A percentile compares a stretch with the other conserved stretches of the same genome.
phyloP scores from a whole-genome alignment of 2,329 filamentous ascomycete species.

The Aureobasidium sp. region DNA sequence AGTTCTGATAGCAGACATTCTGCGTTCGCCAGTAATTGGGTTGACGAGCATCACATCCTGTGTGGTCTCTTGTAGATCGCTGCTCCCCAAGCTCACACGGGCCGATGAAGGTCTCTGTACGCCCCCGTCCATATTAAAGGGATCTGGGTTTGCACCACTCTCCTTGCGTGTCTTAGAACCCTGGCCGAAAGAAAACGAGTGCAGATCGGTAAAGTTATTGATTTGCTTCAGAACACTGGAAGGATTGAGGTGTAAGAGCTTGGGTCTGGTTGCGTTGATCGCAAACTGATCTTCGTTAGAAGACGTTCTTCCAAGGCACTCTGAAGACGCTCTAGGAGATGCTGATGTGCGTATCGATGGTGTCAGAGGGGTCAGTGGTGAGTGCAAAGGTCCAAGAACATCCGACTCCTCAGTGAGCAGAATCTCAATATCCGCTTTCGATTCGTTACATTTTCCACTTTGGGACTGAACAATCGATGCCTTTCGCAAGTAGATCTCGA shows the following conservation, averaged over 20 bases:
- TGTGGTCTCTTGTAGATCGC: not conserved
- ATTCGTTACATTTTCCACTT: not conserved
- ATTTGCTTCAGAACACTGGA: not conserved
- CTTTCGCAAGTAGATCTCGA: not conserved
- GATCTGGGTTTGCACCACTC: not conserved
- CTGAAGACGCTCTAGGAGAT: constrained; percentile 4
- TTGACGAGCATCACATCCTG: constrained; percentile 11
- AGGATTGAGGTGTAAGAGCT: not conserved
- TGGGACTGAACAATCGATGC: not conserved
- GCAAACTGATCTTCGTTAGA: not conserved
- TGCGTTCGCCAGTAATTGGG: constrained; percentile 14
- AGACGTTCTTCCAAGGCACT: not conserved
- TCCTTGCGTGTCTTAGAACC: not conserved
- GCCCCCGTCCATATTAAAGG: not conserved
- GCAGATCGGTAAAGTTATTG: not conserved
- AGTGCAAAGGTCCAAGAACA: constrained; percentile 3
- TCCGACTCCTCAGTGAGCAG: not conserved
- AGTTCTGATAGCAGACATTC: not conserved
- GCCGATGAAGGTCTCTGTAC: not conserved
- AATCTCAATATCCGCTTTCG: not conserved
- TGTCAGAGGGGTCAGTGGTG: not conserved
- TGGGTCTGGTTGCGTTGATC: not conserved
- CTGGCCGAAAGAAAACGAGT: constrained; percentile 2
- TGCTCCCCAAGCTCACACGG: not conserved
- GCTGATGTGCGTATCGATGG: not conserved